phyloP scores from a whole-genome alignment of 2,329 filamentous ascomycete genomes.

The Alternaria gaisen region DNA sequence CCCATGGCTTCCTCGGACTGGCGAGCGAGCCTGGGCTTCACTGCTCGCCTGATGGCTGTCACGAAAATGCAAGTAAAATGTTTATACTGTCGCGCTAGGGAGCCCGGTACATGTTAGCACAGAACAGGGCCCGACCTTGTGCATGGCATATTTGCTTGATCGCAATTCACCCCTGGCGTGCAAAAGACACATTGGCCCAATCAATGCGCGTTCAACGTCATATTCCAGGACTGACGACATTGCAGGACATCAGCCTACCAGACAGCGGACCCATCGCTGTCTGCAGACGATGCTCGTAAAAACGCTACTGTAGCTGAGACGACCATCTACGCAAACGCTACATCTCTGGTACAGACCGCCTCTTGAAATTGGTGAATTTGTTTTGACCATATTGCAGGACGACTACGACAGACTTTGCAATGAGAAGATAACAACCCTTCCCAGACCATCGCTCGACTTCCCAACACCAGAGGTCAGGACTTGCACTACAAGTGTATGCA shows the following conservation, averaged over 20 bases:
- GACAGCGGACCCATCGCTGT: constrained; percentile 54
- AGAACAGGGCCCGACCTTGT: constrained; percentile 9
- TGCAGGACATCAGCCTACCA: constrained; percentile 61
- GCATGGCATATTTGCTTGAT: constrained; percentile 5
- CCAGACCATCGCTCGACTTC: constrained; percentile 34
- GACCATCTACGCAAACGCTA: constrained; percentile 66
- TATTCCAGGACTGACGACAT: constrained; percentile 16
- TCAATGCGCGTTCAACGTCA: neutral
- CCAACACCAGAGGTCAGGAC: constrained; percentile 32
- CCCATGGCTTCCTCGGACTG: constrained; percentile 49
- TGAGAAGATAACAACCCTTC: constrained; percentile 30
- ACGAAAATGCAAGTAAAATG: constrained; percentile 59
- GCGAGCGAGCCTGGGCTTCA: constrained; percentile 55
- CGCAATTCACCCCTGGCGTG: constrained; percentile 1
- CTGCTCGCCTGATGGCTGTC: constrained; percentile 54
- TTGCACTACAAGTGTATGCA: neutral
- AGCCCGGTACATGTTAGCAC: constrained; percentile 2
- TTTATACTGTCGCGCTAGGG: constrained; percentile 15
- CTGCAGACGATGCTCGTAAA: constrained; percentile 59
- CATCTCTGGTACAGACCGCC: constrained; percentile 61
- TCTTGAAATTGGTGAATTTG: neutral
- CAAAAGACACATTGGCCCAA: neutral
- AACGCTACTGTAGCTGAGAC: constrained; percentile 74
- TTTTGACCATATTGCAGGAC: constrained; percentile 40
- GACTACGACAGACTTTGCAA: constrained; percentile 45